Conservation (phyloP, 352 stramenopile genomes). For the Globisporangium irregulare region DNA sequence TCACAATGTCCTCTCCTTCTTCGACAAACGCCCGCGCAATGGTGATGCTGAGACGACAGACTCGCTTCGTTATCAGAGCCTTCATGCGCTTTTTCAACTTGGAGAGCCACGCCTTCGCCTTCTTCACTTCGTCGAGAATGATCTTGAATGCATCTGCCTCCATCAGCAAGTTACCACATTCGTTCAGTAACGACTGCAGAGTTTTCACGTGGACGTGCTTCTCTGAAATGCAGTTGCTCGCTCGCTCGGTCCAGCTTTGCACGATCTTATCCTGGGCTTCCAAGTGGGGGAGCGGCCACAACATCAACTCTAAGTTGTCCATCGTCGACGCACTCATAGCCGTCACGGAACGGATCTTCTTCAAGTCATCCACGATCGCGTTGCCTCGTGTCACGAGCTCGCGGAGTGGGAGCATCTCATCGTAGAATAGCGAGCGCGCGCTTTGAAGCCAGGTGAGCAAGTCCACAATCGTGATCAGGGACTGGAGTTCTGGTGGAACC, state of each 20-base stretch:
- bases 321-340: slow-evolving; percentile 32
- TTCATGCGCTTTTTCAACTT: slow-evolving; percentile 86
- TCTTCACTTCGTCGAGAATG: slow-evolving; percentile 80
- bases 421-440: slow-evolving; percentile 76
- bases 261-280: slow-evolving; percentile 62
- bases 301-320: slow-evolving; percentile 42
- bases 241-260: slow-evolving; percentile 55
- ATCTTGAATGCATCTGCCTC: slow-evolving; percentile 76
- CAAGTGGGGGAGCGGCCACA: slow-evolving; percentile 77
- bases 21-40: slow-evolving; percentile 68
- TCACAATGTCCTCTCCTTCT: slow-evolving; percentile 75
- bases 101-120: slow-evolving; percentile 72
- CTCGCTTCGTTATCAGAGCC: slow-evolving; percentile 62
- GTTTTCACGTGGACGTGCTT: slow-evolving; percentile 58
- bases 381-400: slow-evolving; percentile 56
- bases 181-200: slow-evolving; percentile 53
- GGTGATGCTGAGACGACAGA: slow-evolving; percentile 58
- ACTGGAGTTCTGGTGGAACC: slow-evolving; percentile 53
- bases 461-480: slow-evolving; percentile 44
- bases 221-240: slow-evolving; percentile 53
- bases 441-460: slow-evolving; percentile 77
- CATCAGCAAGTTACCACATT: slow-evolving; percentile 55
- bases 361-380: slow-evolving; percentile 32
- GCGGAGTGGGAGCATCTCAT: slow-evolving; percentile 61
- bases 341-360: slow-evolving; percentile 19